Conservation (phyloP, 345 rosid species). For the Nephelium lappaceum region DNA sequence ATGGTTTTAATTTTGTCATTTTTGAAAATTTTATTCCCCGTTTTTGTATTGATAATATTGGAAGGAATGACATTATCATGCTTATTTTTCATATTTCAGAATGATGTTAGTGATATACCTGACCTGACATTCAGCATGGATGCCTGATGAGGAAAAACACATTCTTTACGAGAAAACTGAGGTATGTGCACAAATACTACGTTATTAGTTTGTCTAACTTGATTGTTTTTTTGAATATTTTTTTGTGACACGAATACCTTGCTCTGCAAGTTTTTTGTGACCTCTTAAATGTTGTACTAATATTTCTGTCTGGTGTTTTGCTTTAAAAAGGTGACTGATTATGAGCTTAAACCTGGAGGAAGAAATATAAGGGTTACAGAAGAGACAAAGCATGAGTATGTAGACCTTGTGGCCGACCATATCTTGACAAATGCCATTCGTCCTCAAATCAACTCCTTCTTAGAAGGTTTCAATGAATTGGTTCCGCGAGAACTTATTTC, state of each 20-base stretch:
- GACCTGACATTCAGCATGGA: slow-evolving; percentile 99
- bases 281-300: not conserved
- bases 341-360: slow-evolving; percentile 97
- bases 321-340: slow-evolving; percentile 81
- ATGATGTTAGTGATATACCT: slow-evolving; percentile 79
- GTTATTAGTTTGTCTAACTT: not conserved
- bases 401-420: slow-evolving; percentile 97
- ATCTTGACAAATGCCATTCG: slow-evolving; percentile 94
- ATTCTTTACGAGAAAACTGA: slow-evolving; percentile 94
- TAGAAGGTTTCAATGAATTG: slow-evolving; percentile 84
- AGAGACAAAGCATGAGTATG: slow-evolving; percentile 97
- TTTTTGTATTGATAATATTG: not conserved
- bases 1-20: slow-evolving; percentile 3
- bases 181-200: slow-evolving; percentile 39
- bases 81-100: slow-evolving; percentile 47
- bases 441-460: slow-evolving; percentile 89
- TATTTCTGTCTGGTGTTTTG: slow-evolving; percentile 17
- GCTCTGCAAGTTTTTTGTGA: not conserved
- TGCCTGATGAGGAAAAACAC: slow-evolving; percentile 95
- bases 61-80: slow-evolving; percentile 6
- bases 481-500: slow-evolving; percentile 82
- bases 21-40: not conserved
- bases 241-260: not conserved
- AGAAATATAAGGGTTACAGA: slow-evolving; percentile 91
- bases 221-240: not conserved